Evolutionary conservation across 176 grass and related monocot genomes (phyloP).

Genomic region (Oryza punctata): DNA sequence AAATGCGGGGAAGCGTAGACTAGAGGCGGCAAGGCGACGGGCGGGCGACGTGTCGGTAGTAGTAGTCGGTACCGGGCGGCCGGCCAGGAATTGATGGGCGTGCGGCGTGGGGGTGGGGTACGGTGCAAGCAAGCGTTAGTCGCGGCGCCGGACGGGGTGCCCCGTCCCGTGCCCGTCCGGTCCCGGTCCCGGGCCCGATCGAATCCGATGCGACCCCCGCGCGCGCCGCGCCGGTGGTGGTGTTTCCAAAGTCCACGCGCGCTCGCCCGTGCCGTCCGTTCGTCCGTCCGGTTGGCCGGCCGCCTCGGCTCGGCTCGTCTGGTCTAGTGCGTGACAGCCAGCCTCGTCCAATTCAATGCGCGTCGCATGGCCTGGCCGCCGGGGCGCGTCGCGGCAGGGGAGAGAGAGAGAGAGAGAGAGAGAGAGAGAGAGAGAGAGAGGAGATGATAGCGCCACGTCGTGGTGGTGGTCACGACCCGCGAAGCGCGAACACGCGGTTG

Average conservation of each 20-base stretch:
- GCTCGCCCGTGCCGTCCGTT: neutral
- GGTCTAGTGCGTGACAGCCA: constrained; percentile 31
- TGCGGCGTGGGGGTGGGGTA: neutral
- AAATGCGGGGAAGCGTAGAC: neutral
- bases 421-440: neutral
- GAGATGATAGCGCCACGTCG: neutral
- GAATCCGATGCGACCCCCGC: neutral
- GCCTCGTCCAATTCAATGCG: constrained; percentile 10
- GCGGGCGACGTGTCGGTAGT: constrained; percentile 6
- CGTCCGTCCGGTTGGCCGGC: neutral
- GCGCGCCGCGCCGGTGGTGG: constrained; percentile 6
- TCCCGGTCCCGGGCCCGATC: neutral
- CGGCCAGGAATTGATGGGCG: constrained; percentile 31
- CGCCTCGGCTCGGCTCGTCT: constrained; percentile 23
- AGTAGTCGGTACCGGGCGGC: constrained; percentile 8
- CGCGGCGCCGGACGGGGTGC: neutral
- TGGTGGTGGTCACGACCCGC: neutral
- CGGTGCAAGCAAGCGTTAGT: constrained; percentile 24
- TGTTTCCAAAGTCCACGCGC: constrained; percentile 38
- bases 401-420: neutral
- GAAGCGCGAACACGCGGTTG: neutral
- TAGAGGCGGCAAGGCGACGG: constrained; percentile 11
- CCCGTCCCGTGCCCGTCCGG: too few species aligned
- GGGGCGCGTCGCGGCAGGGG: neutral
- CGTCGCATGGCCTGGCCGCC: neutral